phyloP scores from a whole-genome alignment of 768 basidiomycete genomes.

The Podaxis mareebaensis region DNA sequence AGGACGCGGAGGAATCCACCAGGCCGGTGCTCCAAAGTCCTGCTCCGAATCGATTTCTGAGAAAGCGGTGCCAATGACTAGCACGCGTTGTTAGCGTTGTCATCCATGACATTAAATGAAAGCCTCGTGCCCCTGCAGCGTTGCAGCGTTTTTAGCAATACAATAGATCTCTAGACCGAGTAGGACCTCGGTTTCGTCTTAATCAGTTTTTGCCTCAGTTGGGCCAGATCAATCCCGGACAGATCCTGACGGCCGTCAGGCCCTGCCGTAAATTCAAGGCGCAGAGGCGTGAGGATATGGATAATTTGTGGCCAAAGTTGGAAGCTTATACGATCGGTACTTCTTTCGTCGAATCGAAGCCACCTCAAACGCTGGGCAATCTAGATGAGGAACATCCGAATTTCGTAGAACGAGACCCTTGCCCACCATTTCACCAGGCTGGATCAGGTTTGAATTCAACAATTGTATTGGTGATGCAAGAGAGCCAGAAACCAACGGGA shows the following conservation, averaged over 20 bases:
- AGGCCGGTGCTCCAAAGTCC: constrained; percentile 13
- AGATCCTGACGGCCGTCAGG: constrained; percentile 13
- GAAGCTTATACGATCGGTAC: constrained; percentile 14
- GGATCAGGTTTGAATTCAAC: neutral
- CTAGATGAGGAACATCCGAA: constrained; percentile 12
- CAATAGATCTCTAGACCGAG: constrained; percentile 20
- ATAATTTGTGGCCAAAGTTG: constrained; percentile 13
- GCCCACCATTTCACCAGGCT: neutral
- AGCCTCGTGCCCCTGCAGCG: constrained; percentile 38
- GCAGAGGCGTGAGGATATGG: constrained; percentile 12
- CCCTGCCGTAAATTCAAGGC: constrained; percentile 14
- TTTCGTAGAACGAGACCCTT: neutral
- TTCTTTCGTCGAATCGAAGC: constrained; percentile 12
- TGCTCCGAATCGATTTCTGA: constrained; percentile 24
- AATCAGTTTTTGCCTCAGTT: constrained; percentile 27
- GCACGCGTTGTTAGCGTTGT: constrained; percentile 37
- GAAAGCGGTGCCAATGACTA: constrained; percentile 32
- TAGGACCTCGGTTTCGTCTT: constrained; percentile 26
- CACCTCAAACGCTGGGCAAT: constrained; percentile 2
- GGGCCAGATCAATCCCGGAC: constrained; percentile 11
- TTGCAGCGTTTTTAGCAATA: constrained; percentile 19
- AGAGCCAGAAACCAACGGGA: neutral
- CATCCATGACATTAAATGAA: constrained; percentile 32
- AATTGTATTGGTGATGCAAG: constrained; percentile 2
- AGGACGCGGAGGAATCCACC: constrained; percentile 8